Evolutionary conservation across 2,329 filamentous ascomycete species (phyloP), one percentile per base, ranked within the genome.

Genomic region (Aspergillus aculeatinus): DNA sequence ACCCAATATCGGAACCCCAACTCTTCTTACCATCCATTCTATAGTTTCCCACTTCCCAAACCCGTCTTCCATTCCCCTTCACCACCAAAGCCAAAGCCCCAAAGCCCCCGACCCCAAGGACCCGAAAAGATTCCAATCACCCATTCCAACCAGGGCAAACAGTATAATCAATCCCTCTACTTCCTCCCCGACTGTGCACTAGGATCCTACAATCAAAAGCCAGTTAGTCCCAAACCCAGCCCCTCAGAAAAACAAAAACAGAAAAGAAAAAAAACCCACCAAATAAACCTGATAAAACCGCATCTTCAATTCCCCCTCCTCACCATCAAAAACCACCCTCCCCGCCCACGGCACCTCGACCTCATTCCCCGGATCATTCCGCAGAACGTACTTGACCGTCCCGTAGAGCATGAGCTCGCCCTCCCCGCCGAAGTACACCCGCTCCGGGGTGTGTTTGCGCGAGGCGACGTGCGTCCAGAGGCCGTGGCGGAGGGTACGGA

Each of bases 281-380:
- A 77, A 63, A 62, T 77, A 77, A 60, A 77, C 74, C 64, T 76
- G 74, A 69, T 77, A 77, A 62, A 75, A 77, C 62, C 59, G 68
- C 74, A 77, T 76, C 65, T 69, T 76, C 19, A 72, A 57, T 39
- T 51, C 66, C 48, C 63, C 66, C 47, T 51, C 66, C 48, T 65
- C 65, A 54, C 65, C 71, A 55, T 64, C 71, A 65, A 77, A 76
- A 14, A 73, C 73, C 19, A 72, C 74, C 47, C 74, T 62, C 49
- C 70, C 74, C 29, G 73, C 72, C 74, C 74, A 77, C 5, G 73
- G 72, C 35, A 77, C 67, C 65, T 75, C 69, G 6, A 75, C 66
- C 55, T 75, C 72, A n/a, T 58, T 69, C 21, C 63, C 66, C 2
- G 65, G 63, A 42, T 71, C 62, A n/a, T 66, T 64, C 62, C 68